These are phyloP conservation scores for Linnemannia schmuckeri DNA, from an alignment of 192 early-diverging fungal species.

Conservation along the genomic window DNA sequence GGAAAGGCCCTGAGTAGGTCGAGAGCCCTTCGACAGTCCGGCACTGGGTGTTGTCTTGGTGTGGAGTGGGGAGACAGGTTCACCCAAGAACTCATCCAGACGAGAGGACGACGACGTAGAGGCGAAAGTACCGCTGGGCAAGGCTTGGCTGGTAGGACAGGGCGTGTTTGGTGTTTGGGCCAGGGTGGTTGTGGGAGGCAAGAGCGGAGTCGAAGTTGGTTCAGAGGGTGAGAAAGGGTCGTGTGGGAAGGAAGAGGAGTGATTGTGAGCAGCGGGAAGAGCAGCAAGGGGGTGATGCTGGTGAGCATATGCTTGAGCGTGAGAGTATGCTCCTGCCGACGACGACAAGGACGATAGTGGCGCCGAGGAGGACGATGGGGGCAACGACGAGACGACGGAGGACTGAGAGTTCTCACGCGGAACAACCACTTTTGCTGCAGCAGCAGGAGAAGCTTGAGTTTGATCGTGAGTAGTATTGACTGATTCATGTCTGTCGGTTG, in stretches of 20 bases:
- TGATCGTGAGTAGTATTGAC: neutral
- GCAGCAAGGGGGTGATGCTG: neutral
- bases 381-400: neutral
- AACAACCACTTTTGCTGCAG: neutral
- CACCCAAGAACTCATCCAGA: conserved; percentile 1
- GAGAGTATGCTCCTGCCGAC: neutral
- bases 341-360: neutral
- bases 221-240: neutral
- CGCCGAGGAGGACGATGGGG: neutral
- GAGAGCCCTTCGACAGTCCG: neutral
- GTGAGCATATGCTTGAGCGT: neutral
- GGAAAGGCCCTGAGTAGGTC: conserved; percentile 2
- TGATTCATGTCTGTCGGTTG: neutral
- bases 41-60: neutral
- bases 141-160: conserved; percentile 7
- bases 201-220: conserved; percentile 3
- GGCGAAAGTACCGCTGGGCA: neutral
- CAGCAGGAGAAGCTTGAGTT: neutral
- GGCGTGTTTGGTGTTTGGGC: conserved; percentile 32
- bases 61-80: neutral
- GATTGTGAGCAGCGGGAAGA: neutral
- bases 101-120: conserved; percentile 11
- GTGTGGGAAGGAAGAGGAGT: neutral
- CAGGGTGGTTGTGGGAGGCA: neutral
- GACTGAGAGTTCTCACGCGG: conserved; percentile 2